Base-by-base conservation (phyloP, 192 early-diverging fungal genomes). In the Coemansia sp. region DNA sequence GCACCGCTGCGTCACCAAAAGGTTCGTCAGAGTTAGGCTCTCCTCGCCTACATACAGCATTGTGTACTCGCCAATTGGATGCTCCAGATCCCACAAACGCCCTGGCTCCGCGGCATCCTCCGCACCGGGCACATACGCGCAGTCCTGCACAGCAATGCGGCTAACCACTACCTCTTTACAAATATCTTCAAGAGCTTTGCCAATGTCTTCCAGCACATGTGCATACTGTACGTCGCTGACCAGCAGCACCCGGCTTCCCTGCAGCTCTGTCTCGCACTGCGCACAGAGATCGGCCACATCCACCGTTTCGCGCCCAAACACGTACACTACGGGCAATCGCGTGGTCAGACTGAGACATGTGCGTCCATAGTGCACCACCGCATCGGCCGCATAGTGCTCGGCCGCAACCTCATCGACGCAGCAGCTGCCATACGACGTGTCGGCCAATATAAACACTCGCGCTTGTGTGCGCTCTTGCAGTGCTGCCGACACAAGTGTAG, bases 401-500 rank as follows among this genome's bases (percentile, higher is more conserved):
- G 95, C 94, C 21, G 97, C 95, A 1, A 99, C 90, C 65, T 96
- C 93, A 71, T 99, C 97, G 1, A 97, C 93, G 72, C 97, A 99
- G 73, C 97, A 99, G 74, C 92, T 92, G 67, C 97, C 97, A 67
- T 93, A 96, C 14, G 96, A 94, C 0, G 97, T 98, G 66, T 99
- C 97, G 15, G 92, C 97, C 29, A 99, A 75, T 23, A 97, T 84
- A 70, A 88, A 96, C 43, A 93, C 64, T 2, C 79, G 64, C 6
- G 60, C 25, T 4, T 67, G 69, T 2, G 86, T 81, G 54, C 75
- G 72, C 17, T 79, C 50, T 29, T 79, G 66, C 56, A 97, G 73
- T 37, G 72, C 47, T 2, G 62, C 61, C 0, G 87, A 84, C 1
- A 98, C 86, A 11, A 80, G 60, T 2, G 88, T 85, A 1, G 95